Evolutionary conservation across 306 rosid species (phyloP).

Genomic region (Lathyrus oleraceus): DNA sequence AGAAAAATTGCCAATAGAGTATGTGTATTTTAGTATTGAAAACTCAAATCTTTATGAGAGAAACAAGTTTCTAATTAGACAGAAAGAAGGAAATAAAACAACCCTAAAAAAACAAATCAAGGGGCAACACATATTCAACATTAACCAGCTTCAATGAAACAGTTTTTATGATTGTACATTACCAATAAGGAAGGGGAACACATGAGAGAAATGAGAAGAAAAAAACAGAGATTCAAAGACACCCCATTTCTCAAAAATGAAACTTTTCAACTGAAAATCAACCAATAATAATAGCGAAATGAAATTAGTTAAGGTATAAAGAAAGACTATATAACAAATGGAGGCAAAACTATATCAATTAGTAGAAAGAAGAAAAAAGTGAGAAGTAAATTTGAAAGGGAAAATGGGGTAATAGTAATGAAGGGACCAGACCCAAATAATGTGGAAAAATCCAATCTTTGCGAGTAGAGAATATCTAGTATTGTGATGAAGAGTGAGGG

Average conservation of each 20-base stretch:
- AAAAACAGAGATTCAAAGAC: slow-evolving; percentile 24
- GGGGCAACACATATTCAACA: slow-evolving; percentile 9
- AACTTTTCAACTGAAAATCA: slow-evolving; percentile 11
- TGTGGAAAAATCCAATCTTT: slow-evolving; percentile 8
- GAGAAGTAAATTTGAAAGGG: not conserved
- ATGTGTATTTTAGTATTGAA: slow-evolving; percentile 10
- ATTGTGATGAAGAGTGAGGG: not conserved
- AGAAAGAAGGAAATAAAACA: not conserved
- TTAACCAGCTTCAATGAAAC: slow-evolving; percentile 47
- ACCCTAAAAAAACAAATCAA: slow-evolving; percentile 4
- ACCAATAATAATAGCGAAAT: not conserved
- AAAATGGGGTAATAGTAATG: not conserved
- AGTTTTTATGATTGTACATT: slow-evolving; percentile 30
- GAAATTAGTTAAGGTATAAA: not conserved
- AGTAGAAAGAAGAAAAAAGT: not conserved
- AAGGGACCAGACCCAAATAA: not conserved
- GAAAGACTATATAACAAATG: not conserved
- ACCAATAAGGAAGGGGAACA: slow-evolving; percentile 24
- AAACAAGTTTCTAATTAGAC: not conserved
- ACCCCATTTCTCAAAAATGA: slow-evolving; percentile 39
- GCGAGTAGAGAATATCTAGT: slow-evolving; percentile 3
- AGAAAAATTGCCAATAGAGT: not conserved
- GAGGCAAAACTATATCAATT: too few species aligned
- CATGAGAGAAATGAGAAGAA: slow-evolving; percentile 10
- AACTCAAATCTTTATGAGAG: slow-evolving; percentile 9